Conservation (phyloP, 176 grass and related monocot genomes). For the Cenchrus americanus region DNA sequence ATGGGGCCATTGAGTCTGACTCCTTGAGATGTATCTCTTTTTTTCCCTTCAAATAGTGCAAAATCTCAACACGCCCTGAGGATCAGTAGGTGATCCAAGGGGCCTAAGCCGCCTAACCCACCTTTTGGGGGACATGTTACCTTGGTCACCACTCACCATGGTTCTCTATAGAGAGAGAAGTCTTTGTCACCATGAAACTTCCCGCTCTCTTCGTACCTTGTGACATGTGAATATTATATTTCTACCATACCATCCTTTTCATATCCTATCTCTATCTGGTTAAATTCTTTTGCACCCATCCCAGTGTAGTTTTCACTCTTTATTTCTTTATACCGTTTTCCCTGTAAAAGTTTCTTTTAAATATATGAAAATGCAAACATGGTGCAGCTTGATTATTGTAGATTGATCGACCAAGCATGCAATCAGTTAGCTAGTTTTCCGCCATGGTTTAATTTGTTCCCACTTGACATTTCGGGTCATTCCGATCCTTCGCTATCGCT, state of each 20-base stretch:
- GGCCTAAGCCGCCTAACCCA: not conserved
- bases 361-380: not conserved
- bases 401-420: not conserved
- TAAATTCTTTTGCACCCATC: not conserved
- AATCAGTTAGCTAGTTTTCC: not conserved
- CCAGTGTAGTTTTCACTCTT: not conserved
- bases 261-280: not conserved
- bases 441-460: not conserved
- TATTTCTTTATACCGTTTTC: not conserved
- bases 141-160: not conserved
- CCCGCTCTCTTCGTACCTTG: constrained; percentile 16
- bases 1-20: too few species aligned
- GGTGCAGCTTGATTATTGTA: not conserved
- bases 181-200: constrained; percentile 40
- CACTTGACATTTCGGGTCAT: not conserved
- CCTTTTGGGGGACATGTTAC: not conserved
- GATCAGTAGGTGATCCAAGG: too few species aligned
- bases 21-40: too few species aligned
- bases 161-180: not conserved
- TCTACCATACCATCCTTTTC: not conserved
- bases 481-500: not conserved
- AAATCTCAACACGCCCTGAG: too few species aligned
- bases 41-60: too few species aligned
- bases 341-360: not conserved
- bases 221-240: constrained; percentile 11